Conservation (phyloP, 805 yeast species). For the Candida nemodendra region DNA sequence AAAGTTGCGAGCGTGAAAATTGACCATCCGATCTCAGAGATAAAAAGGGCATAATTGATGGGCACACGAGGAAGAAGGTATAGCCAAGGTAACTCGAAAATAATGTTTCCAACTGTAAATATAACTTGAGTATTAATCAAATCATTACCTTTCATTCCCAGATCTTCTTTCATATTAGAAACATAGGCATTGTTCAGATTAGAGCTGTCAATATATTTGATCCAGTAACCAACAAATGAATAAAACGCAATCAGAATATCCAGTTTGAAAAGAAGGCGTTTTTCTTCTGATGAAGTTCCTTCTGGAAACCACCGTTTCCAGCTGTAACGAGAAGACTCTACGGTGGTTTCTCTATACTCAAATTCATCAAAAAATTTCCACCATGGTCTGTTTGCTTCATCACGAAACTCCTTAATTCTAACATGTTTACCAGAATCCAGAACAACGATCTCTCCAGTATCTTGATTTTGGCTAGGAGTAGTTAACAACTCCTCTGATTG, state of each 20-base stretch:
- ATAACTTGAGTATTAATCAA: constrained; percentile 57
- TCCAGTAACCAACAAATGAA: constrained; percentile 64
- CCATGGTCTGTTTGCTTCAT: constrained; percentile 54
- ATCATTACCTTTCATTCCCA: constrained; percentile 62
- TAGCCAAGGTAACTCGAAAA: constrained; percentile 64
- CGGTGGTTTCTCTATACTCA: constrained; percentile 50
- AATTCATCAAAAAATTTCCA: constrained; percentile 59
- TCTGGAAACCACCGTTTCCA: constrained; percentile 59
- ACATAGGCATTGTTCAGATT: constrained; percentile 67
- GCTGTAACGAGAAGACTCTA: constrained; percentile 33
- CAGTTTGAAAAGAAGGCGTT: constrained; percentile 47
- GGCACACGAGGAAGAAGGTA: constrained; percentile 56
- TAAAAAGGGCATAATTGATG: constrained; percentile 50
- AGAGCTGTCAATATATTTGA: constrained; percentile 60
- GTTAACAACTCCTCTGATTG: too few relatives aligned
- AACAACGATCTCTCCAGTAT: too few relatives aligned
- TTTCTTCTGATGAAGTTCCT: constrained; percentile 46
- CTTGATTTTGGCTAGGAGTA: too few relatives aligned
- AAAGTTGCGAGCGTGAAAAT: constrained; percentile 58
- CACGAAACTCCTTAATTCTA: constrained; percentile 41
- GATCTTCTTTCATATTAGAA: constrained; percentile 58
- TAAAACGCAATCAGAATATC: constrained; percentile 56
- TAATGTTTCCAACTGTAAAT: constrained; percentile 56
- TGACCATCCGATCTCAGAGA: constrained; percentile 66
- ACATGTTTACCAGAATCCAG: constrained; percentile 7